A percentile compares a stretch with the other conserved stretches of the same genome.
Conservation (phyloP, 2,329 filamentous ascomycete species). For the Botrytis sinoallii region DNA sequence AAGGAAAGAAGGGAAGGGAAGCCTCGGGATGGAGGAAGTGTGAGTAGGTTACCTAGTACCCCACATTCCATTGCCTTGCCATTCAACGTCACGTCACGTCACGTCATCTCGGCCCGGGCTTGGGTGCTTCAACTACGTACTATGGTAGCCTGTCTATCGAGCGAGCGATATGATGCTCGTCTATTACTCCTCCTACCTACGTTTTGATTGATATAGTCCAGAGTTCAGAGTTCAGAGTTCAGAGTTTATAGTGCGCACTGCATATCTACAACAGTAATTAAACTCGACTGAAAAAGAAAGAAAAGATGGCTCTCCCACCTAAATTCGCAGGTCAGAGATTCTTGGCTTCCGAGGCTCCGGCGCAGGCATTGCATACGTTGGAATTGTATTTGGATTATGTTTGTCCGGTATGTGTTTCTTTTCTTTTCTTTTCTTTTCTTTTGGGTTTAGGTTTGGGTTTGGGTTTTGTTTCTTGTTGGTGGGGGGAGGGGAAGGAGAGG, state of each 20-base stretch:
- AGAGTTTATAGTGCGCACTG: not conserved
- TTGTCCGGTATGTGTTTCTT: slow-evolving; percentile 53
- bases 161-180: no score
- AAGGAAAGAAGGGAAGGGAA: no score
- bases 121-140: no score
- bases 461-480: no score
- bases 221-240: not conserved
- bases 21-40: no score
- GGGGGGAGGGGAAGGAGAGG: not conserved
- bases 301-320: slow-evolving; percentile 68
- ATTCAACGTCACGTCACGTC: no score
- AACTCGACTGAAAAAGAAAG: not conserved
- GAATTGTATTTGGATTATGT: slow-evolving; percentile 83
- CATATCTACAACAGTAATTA: no score
- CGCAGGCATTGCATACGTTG: slow-evolving; percentile 54
- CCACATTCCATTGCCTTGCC: no score
- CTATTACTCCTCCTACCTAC: not conserved
- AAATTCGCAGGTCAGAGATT: slow-evolving; percentile 74
- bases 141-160: no score
- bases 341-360: slow-evolving; percentile 39
- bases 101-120: no score
- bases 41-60: no score
- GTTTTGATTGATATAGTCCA: not conserved
- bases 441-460: no score
- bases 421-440: not conserved